Conservation (phyloP, 768 basidiomycete species). For the Trametes coccinea region DNA sequence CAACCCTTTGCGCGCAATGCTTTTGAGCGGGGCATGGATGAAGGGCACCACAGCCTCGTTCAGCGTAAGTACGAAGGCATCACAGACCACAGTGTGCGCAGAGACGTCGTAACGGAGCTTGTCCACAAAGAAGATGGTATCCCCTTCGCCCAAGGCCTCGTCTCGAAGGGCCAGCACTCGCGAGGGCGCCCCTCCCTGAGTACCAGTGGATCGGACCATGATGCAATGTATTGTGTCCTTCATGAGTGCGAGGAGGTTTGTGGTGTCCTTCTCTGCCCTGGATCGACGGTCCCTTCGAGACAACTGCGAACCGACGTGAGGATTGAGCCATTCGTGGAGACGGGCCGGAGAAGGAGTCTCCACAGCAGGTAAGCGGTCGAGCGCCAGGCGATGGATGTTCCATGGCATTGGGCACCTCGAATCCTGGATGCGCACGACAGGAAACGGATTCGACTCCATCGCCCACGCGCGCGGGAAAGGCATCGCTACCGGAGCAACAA, state of each 20-base stretch:
- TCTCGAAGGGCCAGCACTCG: constrained; percentile 29
- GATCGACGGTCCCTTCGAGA: constrained; percentile 33
- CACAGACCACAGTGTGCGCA: constrained; percentile 52
- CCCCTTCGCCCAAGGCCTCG: constrained; percentile 21
- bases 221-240: constrained; percentile 37
- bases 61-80: constrained; percentile 48
- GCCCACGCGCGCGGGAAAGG: constrained; percentile 24
- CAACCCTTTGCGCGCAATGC: constrained; percentile 17
- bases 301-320: constrained; percentile 35
- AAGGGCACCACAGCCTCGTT: constrained; percentile 20
- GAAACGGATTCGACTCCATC: constrained; percentile 30
- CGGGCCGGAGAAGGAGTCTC: constrained; percentile 22
- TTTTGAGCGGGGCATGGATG: constrained; percentile 19
- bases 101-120: constrained; percentile 49
- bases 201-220: constrained; percentile 31
- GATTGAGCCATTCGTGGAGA: constrained; percentile 34
- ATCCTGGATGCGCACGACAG: constrained; percentile 21
- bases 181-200: constrained; percentile 18
- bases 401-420: constrained; percentile 20
- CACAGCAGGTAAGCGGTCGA: constrained; percentile 38
- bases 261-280: constrained; percentile 22
- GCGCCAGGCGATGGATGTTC: constrained; percentile 43
- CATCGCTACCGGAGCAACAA: constrained; percentile 41
- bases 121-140: constrained; percentile 50
- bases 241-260: constrained; percentile 33